Evolutionary conservation across 768 basidiomycete genomes (phyloP).

Genomic region (Nevesoporus exiguus): DNA sequence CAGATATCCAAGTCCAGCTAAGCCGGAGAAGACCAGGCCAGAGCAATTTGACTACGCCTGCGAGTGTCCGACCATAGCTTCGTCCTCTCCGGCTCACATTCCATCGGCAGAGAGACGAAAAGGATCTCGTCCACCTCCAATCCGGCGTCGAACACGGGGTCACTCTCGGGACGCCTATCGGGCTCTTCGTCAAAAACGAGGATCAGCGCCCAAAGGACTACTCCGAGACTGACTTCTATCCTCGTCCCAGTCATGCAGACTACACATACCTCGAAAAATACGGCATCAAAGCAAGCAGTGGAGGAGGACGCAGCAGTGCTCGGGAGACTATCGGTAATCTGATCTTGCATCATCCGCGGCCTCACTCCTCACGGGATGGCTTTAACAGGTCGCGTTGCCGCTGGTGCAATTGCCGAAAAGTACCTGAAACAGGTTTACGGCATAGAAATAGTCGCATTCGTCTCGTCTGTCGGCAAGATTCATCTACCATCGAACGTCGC

Average conservation of each 20-base stretch:
- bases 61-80: constrained; percentile 36
- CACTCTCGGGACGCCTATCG: constrained; percentile 96
- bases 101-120: constrained; percentile 82
- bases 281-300: constrained; percentile 94
- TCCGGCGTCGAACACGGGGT: constrained; percentile 92
- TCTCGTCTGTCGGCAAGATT: constrained; percentile 93
- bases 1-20: constrained; percentile 89
- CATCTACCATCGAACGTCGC: constrained; percentile 59
- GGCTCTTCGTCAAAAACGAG: constrained; percentile 94
- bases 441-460: constrained; percentile 95
- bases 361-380: constrained; percentile 3
- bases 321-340: constrained; percentile 89
- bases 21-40: constrained; percentile 92
- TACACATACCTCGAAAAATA: constrained; percentile 98
- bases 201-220: constrained; percentile 99
- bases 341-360: background rate
- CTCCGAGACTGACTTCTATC: constrained; percentile 96
- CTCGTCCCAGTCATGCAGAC: constrained; percentile 96
- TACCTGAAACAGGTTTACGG: constrained; percentile 86
- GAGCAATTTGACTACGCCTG: constrained; percentile 94
- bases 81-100: background rate
- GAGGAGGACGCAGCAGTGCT: constrained; percentile 92
- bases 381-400: constrained; percentile 82
- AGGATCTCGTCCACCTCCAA: constrained; percentile 90
- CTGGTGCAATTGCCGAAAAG: constrained; percentile 96